Conservation (phyloP, 371 early-diverging fungal species). For the Zychaea mexicana region DNA sequence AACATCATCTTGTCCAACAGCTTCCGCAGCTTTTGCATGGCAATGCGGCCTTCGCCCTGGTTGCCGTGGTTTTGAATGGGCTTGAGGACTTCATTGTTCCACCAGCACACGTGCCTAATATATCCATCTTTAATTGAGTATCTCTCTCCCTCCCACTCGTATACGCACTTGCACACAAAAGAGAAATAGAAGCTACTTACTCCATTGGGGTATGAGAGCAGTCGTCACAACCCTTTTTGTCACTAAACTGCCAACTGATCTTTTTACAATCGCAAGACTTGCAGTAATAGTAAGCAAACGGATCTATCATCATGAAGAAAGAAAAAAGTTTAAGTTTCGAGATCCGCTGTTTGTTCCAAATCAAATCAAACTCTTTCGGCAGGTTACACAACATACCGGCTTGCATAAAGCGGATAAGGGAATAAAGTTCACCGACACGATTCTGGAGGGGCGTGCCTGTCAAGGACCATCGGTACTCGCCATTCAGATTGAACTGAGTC, state of each 20-base stretch:
- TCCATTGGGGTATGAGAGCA: constrained; percentile 83
- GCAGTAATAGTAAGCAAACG: constrained; percentile 89
- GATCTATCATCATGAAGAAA: constrained; percentile 43
- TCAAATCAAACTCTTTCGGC: too few species aligned
- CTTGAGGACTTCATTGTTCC: constrained; percentile 94
- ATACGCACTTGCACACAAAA: neutral
- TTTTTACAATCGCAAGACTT: constrained; percentile 83
- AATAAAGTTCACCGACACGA: constrained; percentile 95
- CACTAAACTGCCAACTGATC: constrained; percentile 77
- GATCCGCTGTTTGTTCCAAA: constrained; percentile 14
- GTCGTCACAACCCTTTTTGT: constrained; percentile 63
- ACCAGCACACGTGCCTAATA: constrained; percentile 92
- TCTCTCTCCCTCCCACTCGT: neutral
- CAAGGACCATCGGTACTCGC: constrained; percentile 84
- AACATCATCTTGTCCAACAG: constrained; percentile 93
- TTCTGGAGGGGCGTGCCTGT: constrained; percentile 99
- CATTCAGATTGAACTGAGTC: constrained; percentile 75
- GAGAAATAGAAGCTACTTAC: constrained; percentile 28
- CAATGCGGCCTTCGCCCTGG: constrained; percentile 64
- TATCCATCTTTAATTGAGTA: neutral
- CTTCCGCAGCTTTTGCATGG: constrained; percentile 76
- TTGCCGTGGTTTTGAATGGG: constrained; percentile 88
- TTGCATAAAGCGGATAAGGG: constrained; percentile 88
- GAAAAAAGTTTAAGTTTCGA: neutral
- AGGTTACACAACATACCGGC: constrained; percentile 31